Evolutionary conservation across 345 rosid species (phyloP), one percentile per base, ranked within the genome.

Genomic region (Corchorus olitorius): DNA sequence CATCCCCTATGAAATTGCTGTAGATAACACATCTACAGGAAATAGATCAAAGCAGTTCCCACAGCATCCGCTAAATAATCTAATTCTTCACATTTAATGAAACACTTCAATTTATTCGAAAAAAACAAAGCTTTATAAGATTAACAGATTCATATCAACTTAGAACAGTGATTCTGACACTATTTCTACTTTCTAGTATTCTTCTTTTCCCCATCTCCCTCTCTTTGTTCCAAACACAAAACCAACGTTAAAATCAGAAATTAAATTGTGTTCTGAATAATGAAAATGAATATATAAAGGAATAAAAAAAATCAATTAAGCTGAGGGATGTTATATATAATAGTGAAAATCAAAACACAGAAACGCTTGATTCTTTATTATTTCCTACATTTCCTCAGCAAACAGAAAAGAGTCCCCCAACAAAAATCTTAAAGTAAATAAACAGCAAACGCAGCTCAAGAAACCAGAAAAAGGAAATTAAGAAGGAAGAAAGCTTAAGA

Each of bases 371-470:
- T 5, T 79, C 75, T 67, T 4, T 43, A 5, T 53, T 15, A 16
- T 55, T 74, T 66, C 55, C 75, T 55, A n/a, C 79, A 77, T 74
- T 83, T 81, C 72, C 79, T 61, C 80, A 75, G 77, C 73, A 81
- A 61, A 70, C 79, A 83, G 83, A 83, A 77, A 78, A 63, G 41
- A 74, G 13, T 58, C 7, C 70, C 59, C 7, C 65, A 3, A 45
- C 79, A 63, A 39, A 27, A 60, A 59, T 54, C 61, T 43, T 43
- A 77, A 59, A 64, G 63, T 4, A 76, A 5, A 50, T 12, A 53
- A 4, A 35, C 56, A 72, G 8, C 46, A 34, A 70, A 48, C 45
- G 27, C 27, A n/a, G 48, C 62, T 45, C 58, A 41, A 15, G 58
- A 67, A 67, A 20, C 2, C 0, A 20, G 9, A 56, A 58, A 72